Evolutionary conservation across 305 asterid genomes (phyloP).

Genomic region (Fraxinus ornus): DNA sequence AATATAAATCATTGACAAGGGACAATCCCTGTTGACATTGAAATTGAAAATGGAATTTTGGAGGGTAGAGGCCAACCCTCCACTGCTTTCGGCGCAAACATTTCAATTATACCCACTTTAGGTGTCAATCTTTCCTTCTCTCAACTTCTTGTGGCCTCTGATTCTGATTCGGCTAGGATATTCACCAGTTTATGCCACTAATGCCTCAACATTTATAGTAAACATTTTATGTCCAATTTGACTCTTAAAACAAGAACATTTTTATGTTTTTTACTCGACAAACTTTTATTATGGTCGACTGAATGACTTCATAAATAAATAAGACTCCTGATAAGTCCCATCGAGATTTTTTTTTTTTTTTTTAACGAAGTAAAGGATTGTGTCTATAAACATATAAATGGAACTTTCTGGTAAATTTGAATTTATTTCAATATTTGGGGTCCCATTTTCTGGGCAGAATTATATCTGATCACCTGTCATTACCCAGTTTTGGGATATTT

Average conservation of each 20-base stretch:
- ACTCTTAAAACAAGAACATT: not conserved
- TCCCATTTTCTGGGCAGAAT: not conserved
- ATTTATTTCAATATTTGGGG: not conserved
- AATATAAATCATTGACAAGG: not conserved
- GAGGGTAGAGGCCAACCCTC: not conserved
- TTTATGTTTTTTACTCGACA: not conserved
- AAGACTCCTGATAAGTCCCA: too few species aligned
- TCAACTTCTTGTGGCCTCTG: conserved; percentile 7
- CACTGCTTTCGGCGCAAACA: not conserved
- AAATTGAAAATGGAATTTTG: not conserved
- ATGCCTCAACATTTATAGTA: not conserved
- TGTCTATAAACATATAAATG: not conserved
- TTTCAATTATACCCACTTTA: conserved; percentile 6
- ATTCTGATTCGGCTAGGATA: not conserved
- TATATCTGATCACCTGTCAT: conserved; percentile 5
- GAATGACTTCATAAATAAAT: not conserved
- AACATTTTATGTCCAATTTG: not conserved
- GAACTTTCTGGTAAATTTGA: not conserved
- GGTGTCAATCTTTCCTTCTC: not conserved
- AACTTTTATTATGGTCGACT: not conserved
- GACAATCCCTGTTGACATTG: not conserved
- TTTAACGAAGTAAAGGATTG: not conserved
- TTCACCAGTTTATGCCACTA: not conserved
- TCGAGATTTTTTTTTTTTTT: too few species aligned
- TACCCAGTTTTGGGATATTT: conserved; percentile 20